Evolutionary conservation across 305 asterid genomes (phyloP).

Genomic region (Fraxinus velutina): DNA sequence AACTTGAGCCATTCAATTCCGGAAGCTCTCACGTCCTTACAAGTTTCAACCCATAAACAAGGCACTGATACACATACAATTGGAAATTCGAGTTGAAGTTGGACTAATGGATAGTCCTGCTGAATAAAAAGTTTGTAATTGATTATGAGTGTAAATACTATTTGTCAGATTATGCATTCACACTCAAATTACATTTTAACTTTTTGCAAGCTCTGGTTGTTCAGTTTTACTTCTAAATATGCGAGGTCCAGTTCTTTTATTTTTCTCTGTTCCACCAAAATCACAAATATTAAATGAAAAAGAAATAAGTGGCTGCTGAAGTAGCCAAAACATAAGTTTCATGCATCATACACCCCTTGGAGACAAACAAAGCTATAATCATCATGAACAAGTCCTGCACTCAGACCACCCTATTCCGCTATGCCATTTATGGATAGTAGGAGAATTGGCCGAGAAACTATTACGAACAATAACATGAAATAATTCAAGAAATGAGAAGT

Average conservation of each 20-base stretch:
- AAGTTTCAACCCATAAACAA: too few relatives aligned
- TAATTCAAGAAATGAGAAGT: background rate
- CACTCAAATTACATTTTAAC: too few relatives aligned
- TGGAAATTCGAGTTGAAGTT: background rate
- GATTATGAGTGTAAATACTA: too few relatives aligned
- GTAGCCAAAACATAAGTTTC: background rate
- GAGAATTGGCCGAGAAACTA: background rate
- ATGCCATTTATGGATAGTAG: too few relatives aligned
- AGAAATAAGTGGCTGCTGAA: background rate
- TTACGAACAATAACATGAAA: background rate
- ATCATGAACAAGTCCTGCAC: background rate
- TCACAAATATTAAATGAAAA: too few relatives aligned
- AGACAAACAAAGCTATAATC: background rate
- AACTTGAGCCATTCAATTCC: slow-evolving; percentile 43
- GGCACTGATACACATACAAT: background rate
- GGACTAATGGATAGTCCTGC: background rate
- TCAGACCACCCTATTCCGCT: background rate
- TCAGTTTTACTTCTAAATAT: background rate
- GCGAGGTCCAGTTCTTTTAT: background rate
- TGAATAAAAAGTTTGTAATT: too few relatives aligned
- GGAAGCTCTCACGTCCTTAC: background rate
- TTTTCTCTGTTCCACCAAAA: background rate
- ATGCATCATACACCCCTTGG: background rate
- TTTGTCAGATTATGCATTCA: too few relatives aligned
- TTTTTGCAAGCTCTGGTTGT: background rate